phyloP scores from a whole-genome alignment of 2,329 filamentous ascomycete genomes.

The Penicillium rolfsii region DNA sequence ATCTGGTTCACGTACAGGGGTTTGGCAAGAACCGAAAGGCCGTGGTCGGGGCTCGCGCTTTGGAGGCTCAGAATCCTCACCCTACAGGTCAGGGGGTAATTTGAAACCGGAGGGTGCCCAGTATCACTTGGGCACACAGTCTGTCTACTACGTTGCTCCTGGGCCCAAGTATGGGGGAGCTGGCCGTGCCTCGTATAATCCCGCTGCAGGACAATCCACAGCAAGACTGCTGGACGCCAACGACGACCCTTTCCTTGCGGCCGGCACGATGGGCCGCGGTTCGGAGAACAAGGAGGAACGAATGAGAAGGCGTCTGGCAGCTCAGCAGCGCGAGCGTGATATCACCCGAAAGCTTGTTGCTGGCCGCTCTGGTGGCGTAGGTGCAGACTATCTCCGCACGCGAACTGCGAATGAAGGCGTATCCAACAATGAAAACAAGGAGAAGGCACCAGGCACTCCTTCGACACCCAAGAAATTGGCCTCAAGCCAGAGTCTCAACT shows the following conservation, averaged over 20 bases:
- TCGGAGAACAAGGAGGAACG: constrained; percentile 47
- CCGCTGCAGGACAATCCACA: constrained; percentile 37
- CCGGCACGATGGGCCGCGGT: constrained; percentile 45
- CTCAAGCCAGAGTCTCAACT: constrained; percentile 24
- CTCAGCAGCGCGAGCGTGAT: constrained; percentile 50
- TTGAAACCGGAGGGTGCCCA: constrained; percentile 42
- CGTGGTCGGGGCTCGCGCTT: constrained; percentile 5
- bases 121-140: constrained; percentile 48
- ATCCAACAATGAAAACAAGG: constrained; percentile 12
- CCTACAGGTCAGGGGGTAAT: constrained; percentile 25
- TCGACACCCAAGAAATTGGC: constrained; percentile 16
- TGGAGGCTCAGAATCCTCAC: not conserved
- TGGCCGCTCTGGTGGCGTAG: constrained; percentile 40
- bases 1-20: constrained; percentile 49
- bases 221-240: constrained; percentile 48
- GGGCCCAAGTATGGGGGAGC: constrained; percentile 31
- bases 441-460: constrained; percentile 16
- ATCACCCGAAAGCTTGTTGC: constrained; percentile 48
- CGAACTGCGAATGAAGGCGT: constrained; percentile 33
- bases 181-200: constrained; percentile 27
- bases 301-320: constrained; percentile 46
- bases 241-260: constrained; percentile 48
- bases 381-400: constrained; percentile 51
- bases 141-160: constrained; percentile 51
- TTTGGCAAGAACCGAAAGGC: constrained; percentile 29